Evolutionary conservation across 768 basidiomycete genomes (phyloP), one percentile per base, ranked within the genome.

Genomic region (Peribolospora kevripleyi): DNA sequence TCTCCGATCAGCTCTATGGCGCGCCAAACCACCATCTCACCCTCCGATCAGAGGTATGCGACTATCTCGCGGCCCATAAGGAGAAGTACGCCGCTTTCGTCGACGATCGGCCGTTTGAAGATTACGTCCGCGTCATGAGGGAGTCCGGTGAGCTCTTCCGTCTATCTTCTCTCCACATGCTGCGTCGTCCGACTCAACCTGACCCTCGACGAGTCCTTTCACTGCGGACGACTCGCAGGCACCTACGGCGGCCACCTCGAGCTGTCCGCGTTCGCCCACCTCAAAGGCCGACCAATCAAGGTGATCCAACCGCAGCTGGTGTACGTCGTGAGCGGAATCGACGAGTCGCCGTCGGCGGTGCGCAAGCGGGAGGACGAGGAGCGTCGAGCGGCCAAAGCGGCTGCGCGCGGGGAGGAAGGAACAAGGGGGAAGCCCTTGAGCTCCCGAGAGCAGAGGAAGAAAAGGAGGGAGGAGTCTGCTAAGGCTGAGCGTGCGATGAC

Each of bases 241-340:
- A 90, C 87, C 2, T 91, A 90, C 58, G 88, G 87, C 46, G 86
- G 86, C 1, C 85, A 93, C 67, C 76, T 93, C 62, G 88, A 93
- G 66, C 73, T 93, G n/a, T 82, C 81, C 13, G 85, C 85, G 0
- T 91, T 88, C 65, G 80, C 88, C 3, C 83, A 87, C 61, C 75
- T 85, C 70, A 74, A 74, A 51, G 70, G 71, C 54, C 73, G 80
- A 40, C 75, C 85, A 62, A 81, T 93, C 66, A 91, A 91, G 70
- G 85, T 93, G 56, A 76, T 90, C 53, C 88, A 91, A 64, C 87
- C 88, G 0, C 84, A 83, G 2, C 73, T 93, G 42, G 82, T 87
- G 38, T 88, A 88, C 67, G 80, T 88, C 57, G 85, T 90, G 54
- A 79, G 78, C 57, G 74, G 70, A 52, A 75, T 76, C 41, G 58